A percentile compares a stretch with the other conserved stretches of the same genome.
phyloP scores from a whole-genome alignment of 768 basidiomycete species.

The Ramaria sp. region DNA sequence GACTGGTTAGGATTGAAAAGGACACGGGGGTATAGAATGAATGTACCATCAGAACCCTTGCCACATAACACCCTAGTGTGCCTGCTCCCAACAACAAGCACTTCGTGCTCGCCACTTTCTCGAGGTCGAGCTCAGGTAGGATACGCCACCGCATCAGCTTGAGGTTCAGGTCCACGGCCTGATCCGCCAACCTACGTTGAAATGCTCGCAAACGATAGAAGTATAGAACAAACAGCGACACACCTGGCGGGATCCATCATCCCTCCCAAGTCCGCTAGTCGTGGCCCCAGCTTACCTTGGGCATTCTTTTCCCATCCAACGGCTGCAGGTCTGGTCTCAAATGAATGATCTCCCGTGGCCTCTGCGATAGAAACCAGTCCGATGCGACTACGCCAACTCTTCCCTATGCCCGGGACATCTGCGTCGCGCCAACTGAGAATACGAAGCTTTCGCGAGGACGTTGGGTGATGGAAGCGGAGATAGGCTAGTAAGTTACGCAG shows the following conservation, averaged over 20 bases:
- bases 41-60: conserved; percentile 78
- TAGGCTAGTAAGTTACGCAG: conserved; percentile 86
- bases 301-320: conserved; percentile 96
- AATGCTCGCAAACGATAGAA: not conserved
- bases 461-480: conserved; percentile 50
- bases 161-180: conserved; percentile 95
- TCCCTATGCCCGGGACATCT: conserved; percentile 31
- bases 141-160: conserved; percentile 99
- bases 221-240: conserved; percentile 8
- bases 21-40: not conserved
- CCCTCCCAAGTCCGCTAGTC: conserved; percentile 82
- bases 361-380: conserved; percentile 35
- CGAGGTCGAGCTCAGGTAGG: conserved; percentile 78
- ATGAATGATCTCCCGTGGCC: not conserved
- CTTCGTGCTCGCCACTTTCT: conserved; percentile 67
- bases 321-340: conserved; percentile 39
- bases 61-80: conserved; percentile 94
- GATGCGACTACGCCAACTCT: conserved; percentile 51
- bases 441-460: conserved; percentile 32
- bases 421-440: conserved; percentile 72
- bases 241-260: conserved; percentile 92
- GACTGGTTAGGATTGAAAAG: not conserved
- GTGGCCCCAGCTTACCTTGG: conserved; percentile 76
- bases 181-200: conserved; percentile 65
- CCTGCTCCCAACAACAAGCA: conserved; percentile 91